phyloP scores from a whole-genome alignment of 768 basidiomycete genomes.

The Serendipita sp. region DNA sequence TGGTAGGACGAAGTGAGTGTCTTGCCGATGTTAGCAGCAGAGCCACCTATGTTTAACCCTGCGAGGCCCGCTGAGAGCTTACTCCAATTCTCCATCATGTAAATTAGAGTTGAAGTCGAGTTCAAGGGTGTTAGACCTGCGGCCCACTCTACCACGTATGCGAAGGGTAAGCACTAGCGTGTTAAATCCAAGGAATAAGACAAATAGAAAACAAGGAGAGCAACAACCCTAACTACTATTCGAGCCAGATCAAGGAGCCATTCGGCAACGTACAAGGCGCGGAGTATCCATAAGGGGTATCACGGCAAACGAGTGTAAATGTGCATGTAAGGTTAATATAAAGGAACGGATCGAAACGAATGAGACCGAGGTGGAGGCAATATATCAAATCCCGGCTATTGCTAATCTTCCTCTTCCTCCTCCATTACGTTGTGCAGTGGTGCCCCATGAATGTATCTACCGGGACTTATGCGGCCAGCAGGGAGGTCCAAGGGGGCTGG shows the following conservation, averaged over 20 bases:
- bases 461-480: constrained; percentile 44
- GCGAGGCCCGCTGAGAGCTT: constrained; percentile 30
- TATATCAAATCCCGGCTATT: background rate
- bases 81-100: constrained; percentile 39
- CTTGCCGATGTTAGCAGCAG: constrained; percentile 42
- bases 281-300: background rate
- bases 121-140: background rate
- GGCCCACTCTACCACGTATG: background rate
- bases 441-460: constrained; percentile 65
- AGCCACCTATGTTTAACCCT: constrained; percentile 54
- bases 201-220: background rate
- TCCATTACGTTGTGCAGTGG: constrained; percentile 77
- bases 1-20: constrained; percentile 70
- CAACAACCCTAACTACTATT: no score
- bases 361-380: background rate
- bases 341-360: background rate
- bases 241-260: no score
- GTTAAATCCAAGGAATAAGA: background rate
- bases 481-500: constrained; percentile 5
- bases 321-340: background rate
- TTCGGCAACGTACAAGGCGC: no score
- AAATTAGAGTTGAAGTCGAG: background rate
- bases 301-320: background rate
- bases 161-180: background rate
- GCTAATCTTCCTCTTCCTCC: constrained; percentile 56